Conservation (phyloP, 1,284 basidiomycete species). For the Sporisorium sorghi region DNA sequence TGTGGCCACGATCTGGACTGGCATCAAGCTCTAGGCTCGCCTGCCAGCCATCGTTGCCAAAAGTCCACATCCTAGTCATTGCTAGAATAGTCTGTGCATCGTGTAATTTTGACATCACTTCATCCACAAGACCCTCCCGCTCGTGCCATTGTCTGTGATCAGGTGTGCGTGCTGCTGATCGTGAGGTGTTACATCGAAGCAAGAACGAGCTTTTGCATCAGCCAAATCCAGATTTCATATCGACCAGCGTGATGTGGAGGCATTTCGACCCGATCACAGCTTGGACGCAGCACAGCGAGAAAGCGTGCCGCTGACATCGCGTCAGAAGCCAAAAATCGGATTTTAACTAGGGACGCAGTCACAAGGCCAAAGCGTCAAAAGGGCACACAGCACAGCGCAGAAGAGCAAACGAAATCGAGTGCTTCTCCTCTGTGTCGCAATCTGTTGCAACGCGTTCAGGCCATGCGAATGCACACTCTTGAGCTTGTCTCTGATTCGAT, state of each 20-base stretch:
- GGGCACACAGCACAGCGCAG: not conserved
- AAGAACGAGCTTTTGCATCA: not conserved
- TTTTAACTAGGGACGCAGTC: conserved; percentile 5
- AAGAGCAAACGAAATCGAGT: not conserved
- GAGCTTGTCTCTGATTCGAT: not conserved
- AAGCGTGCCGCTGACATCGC: conserved; percentile 4
- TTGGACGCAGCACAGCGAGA: conserved; percentile 1
- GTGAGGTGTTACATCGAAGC: not conserved
- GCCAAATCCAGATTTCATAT: not conserved
- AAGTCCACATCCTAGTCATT: not conserved
- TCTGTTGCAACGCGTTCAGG: conserved; percentile 21
- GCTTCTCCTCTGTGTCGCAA: not conserved
- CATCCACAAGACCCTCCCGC: not conserved
- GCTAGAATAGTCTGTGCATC: conserved; percentile 1
- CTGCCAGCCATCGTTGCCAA: not conserved
- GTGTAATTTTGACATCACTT: conserved; percentile 38
- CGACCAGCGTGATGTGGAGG: conserved; percentile 5
- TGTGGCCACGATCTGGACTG: conserved; percentile 67
- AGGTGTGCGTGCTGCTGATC: not conserved
- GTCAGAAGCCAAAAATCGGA: not conserved
- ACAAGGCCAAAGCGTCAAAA: not conserved
- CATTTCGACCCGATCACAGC: conserved; percentile 15
- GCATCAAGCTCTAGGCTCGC: conserved; percentile 43
- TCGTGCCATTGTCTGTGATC: not conserved
- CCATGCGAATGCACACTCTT: conserved; percentile 16